These are phyloP conservation scores for Pyrenopolyporus hunteri DNA, from an alignment of 495 filamentous ascomycete species.

Conservation along the genomic window DNA sequence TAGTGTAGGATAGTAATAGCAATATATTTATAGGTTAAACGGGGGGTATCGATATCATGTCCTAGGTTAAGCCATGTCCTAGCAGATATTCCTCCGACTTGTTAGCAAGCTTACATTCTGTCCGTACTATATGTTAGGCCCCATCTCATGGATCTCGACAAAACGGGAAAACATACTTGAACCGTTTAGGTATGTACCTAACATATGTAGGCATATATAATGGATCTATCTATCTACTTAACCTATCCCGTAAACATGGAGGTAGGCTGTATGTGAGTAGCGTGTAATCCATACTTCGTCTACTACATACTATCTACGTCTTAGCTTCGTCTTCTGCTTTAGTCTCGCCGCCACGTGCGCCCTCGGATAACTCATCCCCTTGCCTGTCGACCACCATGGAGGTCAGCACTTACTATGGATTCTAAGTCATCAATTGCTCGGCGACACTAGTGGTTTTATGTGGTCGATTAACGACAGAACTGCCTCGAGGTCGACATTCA, in stretches of 20 bases:
- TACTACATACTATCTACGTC: no score
- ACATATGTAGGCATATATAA: no score
- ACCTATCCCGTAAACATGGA: not conserved
- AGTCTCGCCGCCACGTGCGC: constrained; percentile 21
- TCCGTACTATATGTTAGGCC: no score
- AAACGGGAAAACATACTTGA: constrained; percentile 4
- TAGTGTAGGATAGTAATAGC: not conserved
- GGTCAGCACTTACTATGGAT: constrained; percentile 9
- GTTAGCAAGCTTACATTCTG: no score
- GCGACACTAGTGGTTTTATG: constrained; percentile 3
- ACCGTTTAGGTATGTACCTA: constrained; percentile 8
- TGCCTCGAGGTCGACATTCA: constrained; percentile 8
- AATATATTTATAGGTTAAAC: constrained; percentile 1
- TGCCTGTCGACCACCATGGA: constrained; percentile 10
- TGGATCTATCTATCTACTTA: no score
- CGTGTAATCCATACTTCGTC: constrained; percentile 18
- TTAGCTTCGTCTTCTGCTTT: not conserved
- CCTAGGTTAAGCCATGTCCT: no score
- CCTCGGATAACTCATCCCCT: constrained; percentile 4
- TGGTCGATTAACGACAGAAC: not conserved
- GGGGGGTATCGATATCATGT: no score
- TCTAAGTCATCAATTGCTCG: constrained; percentile 12
- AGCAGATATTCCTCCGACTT: no score
- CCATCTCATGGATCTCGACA: no score
- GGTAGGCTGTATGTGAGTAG: not conserved